Conservation (phyloP, 2,329 filamentous ascomycete species). For the Davidsoniella eucalypti region DNA sequence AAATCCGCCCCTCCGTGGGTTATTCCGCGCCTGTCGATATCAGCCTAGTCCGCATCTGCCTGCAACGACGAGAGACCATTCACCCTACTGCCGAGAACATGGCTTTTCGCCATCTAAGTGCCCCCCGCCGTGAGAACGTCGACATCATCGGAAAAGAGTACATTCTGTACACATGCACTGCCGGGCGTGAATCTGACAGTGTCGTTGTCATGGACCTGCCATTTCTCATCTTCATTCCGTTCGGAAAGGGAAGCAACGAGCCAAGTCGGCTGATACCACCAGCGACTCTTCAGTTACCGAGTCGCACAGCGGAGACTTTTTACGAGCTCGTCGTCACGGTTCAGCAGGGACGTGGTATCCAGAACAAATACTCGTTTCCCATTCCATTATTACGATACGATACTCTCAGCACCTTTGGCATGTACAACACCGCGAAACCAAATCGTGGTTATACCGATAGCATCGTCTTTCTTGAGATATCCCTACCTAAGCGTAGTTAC, state of each 20-base stretch:
- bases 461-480: conserved; percentile 79
- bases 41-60: conserved; percentile 83
- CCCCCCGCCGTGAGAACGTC: conserved; percentile 74
- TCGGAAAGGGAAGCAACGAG: conserved; percentile 69
- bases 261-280: conserved; percentile 79
- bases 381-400: conserved; percentile 88
- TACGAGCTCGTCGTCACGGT: conserved; percentile 95
- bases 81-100: conserved; percentile 91
- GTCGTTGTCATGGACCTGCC: conserved; percentile 93
- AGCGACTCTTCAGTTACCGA: conserved; percentile 76
- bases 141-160: conserved; percentile 95
- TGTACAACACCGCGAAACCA: conserved; percentile 94
- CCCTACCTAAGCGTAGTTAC: conserved; percentile 89
- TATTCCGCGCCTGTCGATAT: conserved; percentile 78
- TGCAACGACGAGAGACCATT: conserved; percentile 89
- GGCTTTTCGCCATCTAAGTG: conserved; percentile 78
- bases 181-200: conserved; percentile 70
- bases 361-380: conserved; percentile 82
- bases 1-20: conserved; percentile 75
- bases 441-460: conserved; percentile 78
- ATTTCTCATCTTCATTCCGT: conserved; percentile 94
- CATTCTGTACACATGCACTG: conserved; percentile 70
- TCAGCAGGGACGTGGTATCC: conserved; percentile 72
- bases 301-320: conserved; percentile 87
- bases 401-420: conserved; percentile 93